phyloP scores from a whole-genome alignment of 495 filamentous ascomycete genomes.

The Hypoxylon rickii region DNA sequence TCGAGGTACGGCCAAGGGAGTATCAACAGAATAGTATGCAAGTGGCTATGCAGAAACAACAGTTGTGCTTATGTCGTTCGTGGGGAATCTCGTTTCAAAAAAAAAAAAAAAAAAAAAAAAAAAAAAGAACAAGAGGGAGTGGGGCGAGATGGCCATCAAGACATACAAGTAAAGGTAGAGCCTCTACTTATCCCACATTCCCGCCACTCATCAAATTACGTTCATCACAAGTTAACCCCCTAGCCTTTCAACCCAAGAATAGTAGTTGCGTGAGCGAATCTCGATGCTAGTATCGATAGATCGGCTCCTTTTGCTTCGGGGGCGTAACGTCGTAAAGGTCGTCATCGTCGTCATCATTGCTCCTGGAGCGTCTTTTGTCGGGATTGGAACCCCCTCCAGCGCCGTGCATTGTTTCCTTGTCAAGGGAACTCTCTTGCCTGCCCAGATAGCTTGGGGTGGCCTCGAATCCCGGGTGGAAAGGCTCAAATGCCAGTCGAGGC shows the following conservation, averaged over 20 bases:
- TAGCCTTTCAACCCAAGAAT: not conserved
- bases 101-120: constrained; percentile 16
- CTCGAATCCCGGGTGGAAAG: constrained; percentile 58
- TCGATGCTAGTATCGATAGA: constrained; percentile 43
- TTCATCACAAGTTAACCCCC: not conserved
- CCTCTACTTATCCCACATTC: no score
- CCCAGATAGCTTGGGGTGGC: constrained; percentile 41
- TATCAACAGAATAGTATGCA: not conserved
- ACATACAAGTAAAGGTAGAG: no score
- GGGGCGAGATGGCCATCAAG: no score
- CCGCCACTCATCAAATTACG: constrained; percentile 2
- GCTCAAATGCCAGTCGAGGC: constrained; percentile 48
- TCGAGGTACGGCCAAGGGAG: not conserved
- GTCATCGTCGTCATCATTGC: constrained; percentile 11
- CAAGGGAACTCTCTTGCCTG: constrained; percentile 42
- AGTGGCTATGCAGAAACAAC: not conserved
- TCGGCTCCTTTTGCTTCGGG: constrained; percentile 39
- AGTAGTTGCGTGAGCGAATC: not conserved
- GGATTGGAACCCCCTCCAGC: constrained; percentile 11
- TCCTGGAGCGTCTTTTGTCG: constrained; percentile 9
- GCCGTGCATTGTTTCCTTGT: constrained; percentile 44
- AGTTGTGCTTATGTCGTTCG: constrained; percentile 3
- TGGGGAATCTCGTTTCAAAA: constrained; percentile 33
- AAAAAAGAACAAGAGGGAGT: constrained; percentile 1
- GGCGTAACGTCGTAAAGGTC: constrained; percentile 24